A percentile compares a stretch with the other conserved stretches of the same genome.
Conservation (phyloP, 345 rosid species). For the Corchorus olitorius region DNA sequence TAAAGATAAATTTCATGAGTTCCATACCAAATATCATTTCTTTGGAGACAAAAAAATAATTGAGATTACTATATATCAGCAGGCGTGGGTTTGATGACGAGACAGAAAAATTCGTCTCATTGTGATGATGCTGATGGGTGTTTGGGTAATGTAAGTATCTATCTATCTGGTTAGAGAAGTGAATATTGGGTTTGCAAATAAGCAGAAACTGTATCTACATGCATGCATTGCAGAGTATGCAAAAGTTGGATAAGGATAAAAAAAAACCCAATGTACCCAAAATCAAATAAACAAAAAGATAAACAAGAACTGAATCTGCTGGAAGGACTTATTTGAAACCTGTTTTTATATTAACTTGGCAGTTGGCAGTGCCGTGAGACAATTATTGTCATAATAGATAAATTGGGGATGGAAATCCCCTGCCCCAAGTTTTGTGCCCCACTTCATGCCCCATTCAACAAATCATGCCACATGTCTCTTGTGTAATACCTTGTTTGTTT, state of each 20-base stretch:
- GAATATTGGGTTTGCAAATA: neutral
- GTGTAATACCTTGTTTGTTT: too few relatives aligned
- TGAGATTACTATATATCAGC: too few relatives aligned
- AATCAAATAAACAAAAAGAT: neutral
- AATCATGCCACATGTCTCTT: too few relatives aligned
- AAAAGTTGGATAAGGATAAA: neutral
- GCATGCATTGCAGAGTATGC: neutral
- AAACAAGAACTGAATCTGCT: neutral
- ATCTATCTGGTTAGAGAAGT: neutral
- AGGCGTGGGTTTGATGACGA: too few relatives aligned
- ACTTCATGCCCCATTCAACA: too few relatives aligned
- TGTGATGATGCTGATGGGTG: neutral
- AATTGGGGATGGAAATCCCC: too few relatives aligned
- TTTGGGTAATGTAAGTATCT: neutral
- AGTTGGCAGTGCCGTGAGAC: neutral
- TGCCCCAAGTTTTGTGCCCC: too few relatives aligned
- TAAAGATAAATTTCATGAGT: too few relatives aligned
- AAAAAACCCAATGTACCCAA: neutral
- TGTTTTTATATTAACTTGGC: neutral
- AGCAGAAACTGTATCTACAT: neutral
- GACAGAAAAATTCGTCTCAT: neutral
- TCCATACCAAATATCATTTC: too few relatives aligned
- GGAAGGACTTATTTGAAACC: neutral
- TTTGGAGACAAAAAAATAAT: too few relatives aligned
- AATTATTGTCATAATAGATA: neutral